Evolutionary conservation across 1,284 basidiomycete species (phyloP).

Genomic region (Ganoderma sinense): DNA sequence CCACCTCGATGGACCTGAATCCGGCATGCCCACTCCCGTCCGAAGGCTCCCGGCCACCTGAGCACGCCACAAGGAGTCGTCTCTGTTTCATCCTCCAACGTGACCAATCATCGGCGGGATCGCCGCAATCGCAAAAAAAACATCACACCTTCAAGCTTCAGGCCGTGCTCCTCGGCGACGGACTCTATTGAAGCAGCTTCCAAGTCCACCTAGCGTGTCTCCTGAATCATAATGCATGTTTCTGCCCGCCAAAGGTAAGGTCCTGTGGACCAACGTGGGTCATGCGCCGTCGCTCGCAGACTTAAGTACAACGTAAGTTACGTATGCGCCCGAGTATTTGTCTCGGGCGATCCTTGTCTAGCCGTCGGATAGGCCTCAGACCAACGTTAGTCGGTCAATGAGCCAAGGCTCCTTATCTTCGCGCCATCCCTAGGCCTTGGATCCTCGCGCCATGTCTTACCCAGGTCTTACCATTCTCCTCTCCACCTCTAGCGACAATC

Average conservation of each 20-base stretch:
- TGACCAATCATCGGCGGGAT: not conserved
- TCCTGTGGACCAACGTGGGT: not conserved
- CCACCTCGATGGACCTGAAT: not conserved
- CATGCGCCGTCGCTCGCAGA: not conserved
- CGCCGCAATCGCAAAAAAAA: not conserved
- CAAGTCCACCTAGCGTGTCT: not conserved
- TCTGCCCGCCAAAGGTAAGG: not conserved
- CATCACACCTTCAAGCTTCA: not conserved
- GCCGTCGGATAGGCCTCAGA: not conserved
- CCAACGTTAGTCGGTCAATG: not conserved
- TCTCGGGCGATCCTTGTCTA: not conserved
- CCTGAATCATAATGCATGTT: not conserved
- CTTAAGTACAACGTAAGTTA: not conserved
- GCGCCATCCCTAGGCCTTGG: not conserved
- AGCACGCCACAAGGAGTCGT: not conserved
- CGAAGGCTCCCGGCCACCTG: not conserved
- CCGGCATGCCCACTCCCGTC: not conserved
- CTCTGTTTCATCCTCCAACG: slow-evolving; percentile 1
- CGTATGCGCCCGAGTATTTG: not conserved
- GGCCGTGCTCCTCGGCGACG: not conserved
- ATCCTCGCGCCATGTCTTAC: not conserved
- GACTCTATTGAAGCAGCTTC: not conserved
- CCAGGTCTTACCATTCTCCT: not conserved
- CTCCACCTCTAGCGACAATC: not conserved
- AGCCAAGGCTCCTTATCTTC: not conserved